Conservation (phyloP, 2,329 filamentous ascomycete genomes). For the Trichoderma sp. region DNA sequence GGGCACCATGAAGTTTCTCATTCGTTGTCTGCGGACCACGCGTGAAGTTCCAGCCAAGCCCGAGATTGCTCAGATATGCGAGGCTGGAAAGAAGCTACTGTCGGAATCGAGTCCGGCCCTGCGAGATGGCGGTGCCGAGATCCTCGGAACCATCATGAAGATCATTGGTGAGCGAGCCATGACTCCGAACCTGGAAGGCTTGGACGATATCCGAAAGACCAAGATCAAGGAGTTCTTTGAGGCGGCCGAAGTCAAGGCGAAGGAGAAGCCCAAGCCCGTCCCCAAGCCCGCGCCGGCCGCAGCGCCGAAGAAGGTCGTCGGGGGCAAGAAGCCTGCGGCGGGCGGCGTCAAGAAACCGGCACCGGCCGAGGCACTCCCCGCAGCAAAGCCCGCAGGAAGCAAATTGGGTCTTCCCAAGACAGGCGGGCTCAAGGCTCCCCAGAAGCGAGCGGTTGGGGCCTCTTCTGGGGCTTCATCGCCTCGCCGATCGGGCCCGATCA, state of each 20-base stretch:
- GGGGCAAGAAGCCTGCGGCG: slow-evolving; percentile 44
- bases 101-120: slow-evolving; percentile 84
- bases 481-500: slow-evolving; percentile 47
- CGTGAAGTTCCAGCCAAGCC: slow-evolving; percentile 78
- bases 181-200: slow-evolving; percentile 83
- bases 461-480: slow-evolving; percentile 54
- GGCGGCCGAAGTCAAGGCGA: slow-evolving; percentile 48
- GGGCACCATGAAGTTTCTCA: slow-evolving; percentile 89
- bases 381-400: slow-evolving; percentile 47
- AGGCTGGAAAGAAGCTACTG: slow-evolving; percentile 82
- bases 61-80: slow-evolving; percentile 82
- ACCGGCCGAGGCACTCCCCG: slow-evolving; percentile 53
- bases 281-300: slow-evolving; percentile 50
- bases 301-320: slow-evolving; percentile 45
- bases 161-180: slow-evolving; percentile 96
- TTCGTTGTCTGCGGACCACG: slow-evolving; percentile 79
- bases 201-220: slow-evolving; percentile 92
- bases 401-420: slow-evolving; percentile 57
- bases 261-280: slow-evolving; percentile 76
- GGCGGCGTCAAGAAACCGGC: slow-evolving; percentile 36
- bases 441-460: slow-evolving; percentile 51
- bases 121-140: slow-evolving; percentile 84
- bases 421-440: slow-evolving; percentile 56
- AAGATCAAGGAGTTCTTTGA: slow-evolving; percentile 95
- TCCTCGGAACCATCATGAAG: slow-evolving; percentile 94